A percentile compares a stretch with the other conserved stretches of the same genome.
These are phyloP conservation scores for Chlorella sp. DNA, from an alignment of 139 green algal genomes.

Conservation along the genomic window DNA sequence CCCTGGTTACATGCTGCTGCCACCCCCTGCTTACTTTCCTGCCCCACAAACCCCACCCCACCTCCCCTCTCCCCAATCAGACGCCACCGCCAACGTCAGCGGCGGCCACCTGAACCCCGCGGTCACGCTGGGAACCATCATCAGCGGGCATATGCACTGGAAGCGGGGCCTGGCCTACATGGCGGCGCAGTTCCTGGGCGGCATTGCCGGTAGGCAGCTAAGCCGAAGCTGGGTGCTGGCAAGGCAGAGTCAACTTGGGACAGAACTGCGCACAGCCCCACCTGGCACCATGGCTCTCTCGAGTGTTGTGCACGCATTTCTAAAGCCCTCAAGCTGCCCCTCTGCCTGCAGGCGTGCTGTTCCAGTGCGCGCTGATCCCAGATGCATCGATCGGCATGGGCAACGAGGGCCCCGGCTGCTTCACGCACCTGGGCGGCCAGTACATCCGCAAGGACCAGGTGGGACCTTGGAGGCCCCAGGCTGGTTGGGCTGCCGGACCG, in stretches of 20 bases:
- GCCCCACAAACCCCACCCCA: no score
- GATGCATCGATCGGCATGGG: constrained; percentile 34
- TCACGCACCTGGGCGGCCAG: constrained; percentile 43
- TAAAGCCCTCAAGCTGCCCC: not conserved
- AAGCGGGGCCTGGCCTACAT: constrained; percentile 75
- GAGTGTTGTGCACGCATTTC: no score
- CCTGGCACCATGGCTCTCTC: no score
- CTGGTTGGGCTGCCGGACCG: no score
- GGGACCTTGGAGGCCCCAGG: no score
- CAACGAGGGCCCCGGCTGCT: constrained; percentile 39
- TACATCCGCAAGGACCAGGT: constrained; percentile 42
- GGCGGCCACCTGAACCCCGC: constrained; percentile 82
- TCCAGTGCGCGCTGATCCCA: constrained; percentile 30
- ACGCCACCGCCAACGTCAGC: constrained; percentile 75
- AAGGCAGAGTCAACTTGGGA: no score
- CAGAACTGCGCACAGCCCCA: no score
- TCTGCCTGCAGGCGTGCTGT: constrained; percentile 17
- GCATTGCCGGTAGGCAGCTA: constrained; percentile 44
- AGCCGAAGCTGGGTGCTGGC: no score
- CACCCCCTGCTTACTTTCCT: no score
- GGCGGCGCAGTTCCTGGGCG: constrained; percentile 74
- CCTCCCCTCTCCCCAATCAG: no score
- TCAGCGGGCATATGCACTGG: constrained; percentile 80
- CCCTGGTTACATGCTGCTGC: no score
- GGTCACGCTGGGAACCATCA: constrained; percentile 78